Percentiles rank a stretch among this genome's conserved stretches.
phyloP scores from a whole-genome alignment of 345 rosid genomes.

The Firmiana major region DNA sequence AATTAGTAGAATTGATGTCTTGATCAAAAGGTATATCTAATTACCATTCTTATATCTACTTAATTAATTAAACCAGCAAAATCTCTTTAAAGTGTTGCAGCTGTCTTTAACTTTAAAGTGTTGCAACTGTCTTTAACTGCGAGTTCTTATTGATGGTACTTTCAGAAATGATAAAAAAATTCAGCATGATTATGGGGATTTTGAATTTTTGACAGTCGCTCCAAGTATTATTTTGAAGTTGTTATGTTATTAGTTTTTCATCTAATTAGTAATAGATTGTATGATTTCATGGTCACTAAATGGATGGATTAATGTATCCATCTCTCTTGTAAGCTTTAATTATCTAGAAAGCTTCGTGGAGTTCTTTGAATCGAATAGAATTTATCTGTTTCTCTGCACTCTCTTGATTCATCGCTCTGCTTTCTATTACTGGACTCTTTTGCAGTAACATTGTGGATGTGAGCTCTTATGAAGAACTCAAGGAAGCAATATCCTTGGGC shows the following conservation, averaged over 20 bases:
- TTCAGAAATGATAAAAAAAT: background rate
- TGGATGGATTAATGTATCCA: background rate
- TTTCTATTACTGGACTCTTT: conserved; percentile 11
- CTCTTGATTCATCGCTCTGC: background rate
- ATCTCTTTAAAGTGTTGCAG: background rate
- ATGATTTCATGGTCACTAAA: background rate
- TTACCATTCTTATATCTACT: background rate
- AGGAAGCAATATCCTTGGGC: conserved; percentile 23
- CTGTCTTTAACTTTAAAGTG: background rate
- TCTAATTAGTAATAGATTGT: background rate
- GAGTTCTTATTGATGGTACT: no score
- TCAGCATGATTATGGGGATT: background rate
- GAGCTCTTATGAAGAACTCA: no score
- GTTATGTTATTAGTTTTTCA: background rate
- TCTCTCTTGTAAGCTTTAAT: background rate
- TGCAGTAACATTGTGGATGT: conserved; percentile 52
- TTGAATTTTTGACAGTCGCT: background rate
- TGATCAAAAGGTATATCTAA: background rate
- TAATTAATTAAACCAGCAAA: background rate
- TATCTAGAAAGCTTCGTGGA: background rate
- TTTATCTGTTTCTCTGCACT: background rate
- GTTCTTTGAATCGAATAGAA: background rate
- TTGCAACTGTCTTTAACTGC: no score
- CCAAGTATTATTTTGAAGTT: background rate
- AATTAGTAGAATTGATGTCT: background rate